These are phyloP conservation scores for Phytophthora litchii DNA, from an alignment of 352 stramenopile genomes.

Conservation along the genomic window DNA sequence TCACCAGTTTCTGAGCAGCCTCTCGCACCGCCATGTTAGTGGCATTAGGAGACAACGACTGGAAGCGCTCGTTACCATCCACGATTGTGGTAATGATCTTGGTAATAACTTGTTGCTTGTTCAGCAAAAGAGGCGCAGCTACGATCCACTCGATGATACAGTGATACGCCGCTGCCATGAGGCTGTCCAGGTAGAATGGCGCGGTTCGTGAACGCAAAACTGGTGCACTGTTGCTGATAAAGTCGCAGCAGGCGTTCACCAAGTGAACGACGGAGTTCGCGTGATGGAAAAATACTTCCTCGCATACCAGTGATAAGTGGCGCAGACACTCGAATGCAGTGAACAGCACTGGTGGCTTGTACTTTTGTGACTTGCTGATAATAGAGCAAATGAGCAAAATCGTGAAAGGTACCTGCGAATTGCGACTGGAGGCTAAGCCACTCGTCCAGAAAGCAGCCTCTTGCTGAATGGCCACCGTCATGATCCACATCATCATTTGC, in stretches of 20 bases:
- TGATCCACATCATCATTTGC: constrained; percentile 90
- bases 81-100: constrained; percentile 87
- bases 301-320: constrained; percentile 78
- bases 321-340: constrained; percentile 87
- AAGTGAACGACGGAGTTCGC: constrained; percentile 82
- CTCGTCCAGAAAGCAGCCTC: constrained; percentile 86
- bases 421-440: constrained; percentile 79
- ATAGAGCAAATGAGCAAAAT: constrained; percentile 87
- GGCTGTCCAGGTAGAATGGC: constrained; percentile 82
- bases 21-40: constrained; percentile 65
- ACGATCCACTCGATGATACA: constrained; percentile 90
- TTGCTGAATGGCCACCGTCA: constrained; percentile 87
- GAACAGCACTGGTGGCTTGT: constrained; percentile 86
- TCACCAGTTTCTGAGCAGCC: constrained; percentile 79
- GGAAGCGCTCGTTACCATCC: constrained; percentile 74
- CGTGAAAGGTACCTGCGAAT: constrained; percentile 85
- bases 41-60: constrained; percentile 61
- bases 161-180: constrained; percentile 80
- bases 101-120: constrained; percentile 72
- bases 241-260: constrained; percentile 86
- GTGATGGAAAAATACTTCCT: constrained; percentile 78
- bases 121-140: constrained; percentile 69
- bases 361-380: constrained; percentile 79
- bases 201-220: constrained; percentile 73
- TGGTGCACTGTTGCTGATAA: constrained; percentile 80